phyloP scores from a whole-genome alignment of 352 stramenopile genomes.

The Phytophthora europaea region DNA sequence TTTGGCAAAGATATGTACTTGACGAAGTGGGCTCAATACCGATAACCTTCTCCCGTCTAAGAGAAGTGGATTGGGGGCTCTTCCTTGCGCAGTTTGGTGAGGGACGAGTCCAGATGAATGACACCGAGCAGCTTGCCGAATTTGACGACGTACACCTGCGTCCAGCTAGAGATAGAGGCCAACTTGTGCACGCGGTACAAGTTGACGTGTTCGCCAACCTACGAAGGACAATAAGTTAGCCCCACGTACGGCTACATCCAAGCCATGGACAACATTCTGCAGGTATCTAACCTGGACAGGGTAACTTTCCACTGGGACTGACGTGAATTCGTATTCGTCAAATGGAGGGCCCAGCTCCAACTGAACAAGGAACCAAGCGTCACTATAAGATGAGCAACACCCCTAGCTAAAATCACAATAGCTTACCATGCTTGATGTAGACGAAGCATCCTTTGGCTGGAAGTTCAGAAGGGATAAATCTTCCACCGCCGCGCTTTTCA shows the following conservation, averaged over 20 bases:
- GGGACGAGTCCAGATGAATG: slow-evolving; percentile 73
- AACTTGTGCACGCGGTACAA: slow-evolving; percentile 80
- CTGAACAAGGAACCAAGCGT: slow-evolving; percentile 32
- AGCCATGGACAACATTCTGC: neutral
- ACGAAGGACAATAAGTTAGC: neutral
- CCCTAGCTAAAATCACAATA: neutral
- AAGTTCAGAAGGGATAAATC: slow-evolving; percentile 81
- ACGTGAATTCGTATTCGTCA: slow-evolving; percentile 67
- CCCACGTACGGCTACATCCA: neutral
- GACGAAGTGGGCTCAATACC: neutral
- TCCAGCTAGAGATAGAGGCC: slow-evolving; percentile 86
- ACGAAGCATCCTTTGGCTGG: slow-evolving; percentile 59
- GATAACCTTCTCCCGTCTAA: slow-evolving; percentile 1
- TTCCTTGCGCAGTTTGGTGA: slow-evolving; percentile 62
- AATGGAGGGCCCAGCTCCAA: slow-evolving; percentile 79
- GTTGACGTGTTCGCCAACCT: slow-evolving; percentile 78
- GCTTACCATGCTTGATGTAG: slow-evolving; percentile 58
- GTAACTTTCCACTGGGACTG: slow-evolving; percentile 81
- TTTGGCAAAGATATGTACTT: neutral
- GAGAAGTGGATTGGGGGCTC: slow-evolving; percentile 50
- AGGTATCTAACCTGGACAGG: slow-evolving; percentile 59
- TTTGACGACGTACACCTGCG: slow-evolving; percentile 85
- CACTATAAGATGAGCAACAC: neutral
- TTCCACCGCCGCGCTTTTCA: slow-evolving; percentile 66
- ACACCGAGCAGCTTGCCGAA: slow-evolving; percentile 72